A percentile compares a stretch with the other conserved stretches of the same genome.
Conservation (phyloP, 768 basidiomycete species). For the Suillus occidentalis region DNA sequence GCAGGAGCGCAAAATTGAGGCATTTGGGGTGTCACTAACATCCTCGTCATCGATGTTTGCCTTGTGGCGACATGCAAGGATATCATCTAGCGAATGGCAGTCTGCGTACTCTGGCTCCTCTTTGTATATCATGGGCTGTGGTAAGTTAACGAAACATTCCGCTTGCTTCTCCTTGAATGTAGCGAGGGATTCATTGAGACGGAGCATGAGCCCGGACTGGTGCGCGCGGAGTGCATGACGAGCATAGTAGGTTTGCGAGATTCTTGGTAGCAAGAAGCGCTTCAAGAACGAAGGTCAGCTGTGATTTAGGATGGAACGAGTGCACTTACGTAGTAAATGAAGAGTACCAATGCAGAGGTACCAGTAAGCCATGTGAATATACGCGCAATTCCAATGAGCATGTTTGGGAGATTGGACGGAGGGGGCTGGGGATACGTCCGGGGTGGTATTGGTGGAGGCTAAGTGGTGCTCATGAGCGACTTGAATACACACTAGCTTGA, state of each 20-base stretch:
- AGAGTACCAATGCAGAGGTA: constrained; percentile 54
- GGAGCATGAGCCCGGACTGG: constrained; percentile 54
- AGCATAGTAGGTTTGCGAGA: constrained; percentile 57
- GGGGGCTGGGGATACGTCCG: constrained; percentile 70
- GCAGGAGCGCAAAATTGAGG: constrained; percentile 67
- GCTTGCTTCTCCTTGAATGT: constrained; percentile 55
- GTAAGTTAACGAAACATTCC: constrained; percentile 57
- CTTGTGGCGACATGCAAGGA: constrained; percentile 24
- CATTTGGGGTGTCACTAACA: constrained; percentile 39
- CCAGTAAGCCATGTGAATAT: constrained; percentile 68
- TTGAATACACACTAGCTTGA: not conserved
- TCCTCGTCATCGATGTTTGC: constrained; percentile 11
- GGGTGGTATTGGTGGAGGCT: constrained; percentile 59
- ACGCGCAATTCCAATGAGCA: constrained; percentile 61
- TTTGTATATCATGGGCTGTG: constrained; percentile 48
- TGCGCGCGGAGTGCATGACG: constrained; percentile 61
- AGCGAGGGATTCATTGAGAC: constrained; percentile 55
- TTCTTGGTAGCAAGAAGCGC: constrained; percentile 70
- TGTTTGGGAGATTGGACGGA: constrained; percentile 66
- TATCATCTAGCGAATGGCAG: constrained; percentile 46
- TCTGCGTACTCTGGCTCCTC: constrained; percentile 46
- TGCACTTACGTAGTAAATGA: constrained; percentile 64
- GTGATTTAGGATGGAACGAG: constrained; percentile 1
- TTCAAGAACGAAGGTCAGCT: constrained; percentile 29
- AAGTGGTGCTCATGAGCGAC: constrained; percentile 13